Percentiles rank a stretch among this genome's conserved stretches.
These are phyloP conservation scores for Lecanoromycetidae sp. DNA, from an alignment of 2,329 filamentous ascomycete species.

Conservation along the genomic window DNA sequence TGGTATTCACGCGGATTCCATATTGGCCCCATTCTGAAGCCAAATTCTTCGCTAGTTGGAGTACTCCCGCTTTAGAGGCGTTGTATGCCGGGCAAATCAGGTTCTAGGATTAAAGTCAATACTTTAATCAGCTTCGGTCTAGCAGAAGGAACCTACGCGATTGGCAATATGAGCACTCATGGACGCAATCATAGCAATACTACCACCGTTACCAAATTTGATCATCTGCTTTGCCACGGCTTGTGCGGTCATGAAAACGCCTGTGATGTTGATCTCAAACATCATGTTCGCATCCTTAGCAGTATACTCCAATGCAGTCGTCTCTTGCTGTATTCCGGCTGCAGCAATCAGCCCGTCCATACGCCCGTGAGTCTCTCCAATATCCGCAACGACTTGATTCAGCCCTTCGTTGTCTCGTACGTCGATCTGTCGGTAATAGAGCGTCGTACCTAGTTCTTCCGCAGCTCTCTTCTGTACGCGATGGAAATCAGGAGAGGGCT, in stretches of 20 bases:
- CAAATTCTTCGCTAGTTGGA: conserved; percentile 36
- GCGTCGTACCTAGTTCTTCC: conserved; percentile 51
- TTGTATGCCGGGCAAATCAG: conserved; percentile 39
- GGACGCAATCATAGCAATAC: conserved; percentile 50
- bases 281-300: conserved; percentile 49
- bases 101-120: conserved; percentile 24
- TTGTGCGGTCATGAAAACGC: conserved; percentile 51
- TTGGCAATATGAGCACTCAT: conserved; percentile 53
- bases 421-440: conserved; percentile 69
- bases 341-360: conserved; percentile 69
- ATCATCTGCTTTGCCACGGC: conserved; percentile 55
- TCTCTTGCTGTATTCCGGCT: conserved; percentile 67
- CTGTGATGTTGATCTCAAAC: conserved; percentile 51
- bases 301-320: conserved; percentile 65
- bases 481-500: conserved; percentile 48
- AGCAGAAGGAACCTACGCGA: conserved; percentile 25
- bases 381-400: conserved; percentile 54
- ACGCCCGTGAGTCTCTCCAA: conserved; percentile 57
- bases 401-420: conserved; percentile 60
- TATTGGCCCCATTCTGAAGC: conserved; percentile 37
- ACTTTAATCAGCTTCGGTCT: neutral
- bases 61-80: conserved; percentile 37
- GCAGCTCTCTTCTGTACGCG: conserved; percentile 51
- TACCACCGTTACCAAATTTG: conserved; percentile 45
- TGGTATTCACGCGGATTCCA: conserved; percentile 42